Evolutionary conservation across 495 filamentous ascomycete species (phyloP).

Genomic region (Daldinia grandis): DNA sequence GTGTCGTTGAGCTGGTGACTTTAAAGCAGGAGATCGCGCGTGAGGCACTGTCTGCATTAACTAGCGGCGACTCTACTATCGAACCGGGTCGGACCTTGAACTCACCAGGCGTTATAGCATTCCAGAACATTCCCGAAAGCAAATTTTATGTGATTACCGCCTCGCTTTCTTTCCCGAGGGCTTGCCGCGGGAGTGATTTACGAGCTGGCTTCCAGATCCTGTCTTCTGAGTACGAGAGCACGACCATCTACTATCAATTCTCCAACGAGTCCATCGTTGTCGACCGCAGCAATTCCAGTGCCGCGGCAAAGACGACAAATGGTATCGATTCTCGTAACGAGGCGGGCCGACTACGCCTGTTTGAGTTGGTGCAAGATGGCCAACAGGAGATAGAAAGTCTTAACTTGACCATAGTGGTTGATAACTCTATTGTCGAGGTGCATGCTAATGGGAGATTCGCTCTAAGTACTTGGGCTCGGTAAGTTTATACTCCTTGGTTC

Average conservation of each 20-base stretch:
- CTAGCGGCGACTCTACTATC: constrained; percentile 20
- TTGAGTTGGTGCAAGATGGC: constrained; percentile 30
- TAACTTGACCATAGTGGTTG: constrained; percentile 50
- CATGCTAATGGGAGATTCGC: constrained; percentile 54
- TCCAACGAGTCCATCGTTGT: constrained; percentile 37
- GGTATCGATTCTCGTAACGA: constrained; percentile 38
- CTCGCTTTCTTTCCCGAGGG: constrained; percentile 26
- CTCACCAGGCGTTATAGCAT: constrained; percentile 22
- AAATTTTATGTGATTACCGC: constrained; percentile 32
- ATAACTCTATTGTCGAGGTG: constrained; percentile 53
- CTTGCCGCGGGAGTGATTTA: constrained; percentile 33
- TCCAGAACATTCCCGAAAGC: constrained; percentile 22
- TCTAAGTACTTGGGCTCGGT: constrained; percentile 44
- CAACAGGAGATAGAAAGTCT: constrained; percentile 39
- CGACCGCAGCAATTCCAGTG: constrained; percentile 41
- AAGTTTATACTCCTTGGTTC: background rate
- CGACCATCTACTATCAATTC: constrained; percentile 47
- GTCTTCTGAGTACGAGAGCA: constrained; percentile 41
- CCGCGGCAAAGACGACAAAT: constrained; percentile 38
- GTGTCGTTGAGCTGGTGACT: constrained; percentile 27
- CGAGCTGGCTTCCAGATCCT: constrained; percentile 41
- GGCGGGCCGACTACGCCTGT: constrained; percentile 40
- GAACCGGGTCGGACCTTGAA: constrained; percentile 37
- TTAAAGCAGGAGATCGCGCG: constrained; percentile 37
- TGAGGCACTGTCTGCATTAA: constrained; percentile 30